Percentiles rank a stretch among this genome's conserved stretches.
Conservation (phyloP, 495 filamentous ascomycete genomes). For the Neurospora tetrasperma region DNA sequence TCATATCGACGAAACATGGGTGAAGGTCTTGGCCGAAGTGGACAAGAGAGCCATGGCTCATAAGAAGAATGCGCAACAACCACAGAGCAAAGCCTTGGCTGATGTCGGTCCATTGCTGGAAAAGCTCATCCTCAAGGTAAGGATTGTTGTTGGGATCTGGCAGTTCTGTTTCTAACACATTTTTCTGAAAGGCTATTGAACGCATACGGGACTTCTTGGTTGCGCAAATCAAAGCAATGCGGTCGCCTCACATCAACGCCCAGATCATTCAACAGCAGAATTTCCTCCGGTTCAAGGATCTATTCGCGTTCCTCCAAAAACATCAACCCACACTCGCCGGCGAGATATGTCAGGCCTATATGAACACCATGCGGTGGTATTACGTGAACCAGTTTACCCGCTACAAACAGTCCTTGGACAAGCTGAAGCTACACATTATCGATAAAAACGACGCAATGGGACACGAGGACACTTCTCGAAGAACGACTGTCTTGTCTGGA, state of each 20-base stretch:
- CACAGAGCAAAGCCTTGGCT: slow-evolving; percentile 59
- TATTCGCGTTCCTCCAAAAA: slow-evolving; percentile 72
- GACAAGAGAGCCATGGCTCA: slow-evolving; percentile 66
- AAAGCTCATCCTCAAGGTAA: slow-evolving; percentile 71
- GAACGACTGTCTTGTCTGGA: slow-evolving; percentile 38
- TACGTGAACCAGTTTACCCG: slow-evolving; percentile 85
- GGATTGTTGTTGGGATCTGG: neutral
- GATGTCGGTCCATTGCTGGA: slow-evolving; percentile 80
- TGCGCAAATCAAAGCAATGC: slow-evolving; percentile 80
- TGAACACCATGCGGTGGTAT: slow-evolving; percentile 99
- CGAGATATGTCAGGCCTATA: slow-evolving; percentile 86
- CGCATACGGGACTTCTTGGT: slow-evolving; percentile 90
- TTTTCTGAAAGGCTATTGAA: slow-evolving; percentile 60
- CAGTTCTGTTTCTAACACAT: slow-evolving; percentile 5
- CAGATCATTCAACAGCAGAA: slow-evolving; percentile 90
- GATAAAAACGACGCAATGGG: slow-evolving; percentile 82
- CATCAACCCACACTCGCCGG: slow-evolving; percentile 70
- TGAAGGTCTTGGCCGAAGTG: slow-evolving; percentile 73
- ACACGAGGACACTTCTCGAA: slow-evolving; percentile 57
- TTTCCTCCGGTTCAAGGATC: slow-evolving; percentile 75
- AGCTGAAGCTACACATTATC: slow-evolving; percentile 68
- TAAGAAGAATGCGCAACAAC: slow-evolving; percentile 50
- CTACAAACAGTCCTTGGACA: slow-evolving; percentile 73
- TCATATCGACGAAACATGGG: slow-evolving; percentile 81
- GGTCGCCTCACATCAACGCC: slow-evolving; percentile 90